Evolutionary conservation across 2,329 filamentous ascomycete genomes (phyloP), one percentile per base, ranked within the genome.

Genomic region (Phialophora verrucosa): DNA sequence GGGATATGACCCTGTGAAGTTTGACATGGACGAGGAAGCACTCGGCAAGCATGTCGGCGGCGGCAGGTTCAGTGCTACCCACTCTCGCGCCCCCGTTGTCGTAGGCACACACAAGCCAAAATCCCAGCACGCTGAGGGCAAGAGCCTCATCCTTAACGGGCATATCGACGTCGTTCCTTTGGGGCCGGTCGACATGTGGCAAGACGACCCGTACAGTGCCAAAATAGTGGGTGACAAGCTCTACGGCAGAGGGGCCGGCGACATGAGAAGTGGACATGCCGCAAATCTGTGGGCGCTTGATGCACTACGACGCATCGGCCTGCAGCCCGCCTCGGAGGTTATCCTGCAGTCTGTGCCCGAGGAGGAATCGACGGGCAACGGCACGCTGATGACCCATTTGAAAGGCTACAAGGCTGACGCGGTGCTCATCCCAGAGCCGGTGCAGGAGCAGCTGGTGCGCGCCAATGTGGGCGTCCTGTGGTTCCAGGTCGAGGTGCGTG

Each of bases 341-440:
- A 69, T 70, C 20, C 42, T 70, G 38, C 59, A 70, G 62, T 64
- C 63, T 27, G 69, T 70, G 10, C 59, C 63, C 27, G 69, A 70
- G 55, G 69, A 70, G 56, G 66, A 70, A 35, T 68, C 66, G 4
- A 70, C 69, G 8, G 69, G 69, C 62, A 70, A 70, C 51, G 69
- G 69, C 31, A 70, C 69, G 8, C 25, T 70, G 32, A 70, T 69
- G 69, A 68, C 69, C 5, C 69, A 69, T 53, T 25, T 70, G 42
- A 70, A 70, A 49, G 69, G 69, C 2, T 70, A 70, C 56, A 70
- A 68, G 62, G 69, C 69, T 8, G 69, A 70, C 32, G 69, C 66
- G 14, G 69, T 64, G 27, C 56, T 70, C 38, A 67, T 70, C 55
- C 69, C 69, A 6, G 69, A 70, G 38, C 66, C 69, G 10, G 53